phyloP scores from a whole-genome alignment of 148 eudicot species.

The Rhododendron simsii region DNA sequence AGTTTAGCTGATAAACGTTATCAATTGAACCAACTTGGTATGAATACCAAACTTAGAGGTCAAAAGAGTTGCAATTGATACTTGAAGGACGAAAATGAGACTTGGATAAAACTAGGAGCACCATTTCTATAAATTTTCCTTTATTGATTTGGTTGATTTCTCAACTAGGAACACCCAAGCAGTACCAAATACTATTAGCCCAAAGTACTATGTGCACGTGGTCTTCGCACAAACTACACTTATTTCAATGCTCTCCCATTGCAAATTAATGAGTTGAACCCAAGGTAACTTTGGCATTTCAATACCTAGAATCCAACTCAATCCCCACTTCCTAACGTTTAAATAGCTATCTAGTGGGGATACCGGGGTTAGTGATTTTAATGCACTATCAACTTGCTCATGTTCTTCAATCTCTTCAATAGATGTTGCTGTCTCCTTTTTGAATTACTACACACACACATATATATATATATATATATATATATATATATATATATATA shows the following conservation, averaged over 20 bases:
- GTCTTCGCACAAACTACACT: neutral
- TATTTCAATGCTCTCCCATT: neutral
- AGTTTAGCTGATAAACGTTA: too few species aligned
- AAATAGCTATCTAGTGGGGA: neutral
- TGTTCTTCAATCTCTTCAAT: neutral
- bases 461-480: too few species aligned
- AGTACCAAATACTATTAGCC: neutral
- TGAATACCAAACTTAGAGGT: too few species aligned
- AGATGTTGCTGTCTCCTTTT: neutral
- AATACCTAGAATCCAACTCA: neutral
- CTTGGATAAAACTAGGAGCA: too few species aligned
- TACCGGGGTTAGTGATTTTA: neutral
- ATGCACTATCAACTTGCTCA: slow-evolving; percentile 1
- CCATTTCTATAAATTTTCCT: too few species aligned
- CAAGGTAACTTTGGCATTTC: neutral
- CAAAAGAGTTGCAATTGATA: too few species aligned
- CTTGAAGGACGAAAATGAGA: too few species aligned
- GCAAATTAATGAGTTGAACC: neutral
- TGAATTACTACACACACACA: neutral
- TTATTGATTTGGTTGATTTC: too few species aligned
- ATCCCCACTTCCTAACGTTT: neutral
- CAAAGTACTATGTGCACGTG: neutral
- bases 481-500: too few species aligned
- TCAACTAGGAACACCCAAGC: neutral
- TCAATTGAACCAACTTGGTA: too few species aligned